phyloP scores from a whole-genome alignment of 2,329 filamentous ascomycete species.

The Hypoxylon sp. region DNA sequence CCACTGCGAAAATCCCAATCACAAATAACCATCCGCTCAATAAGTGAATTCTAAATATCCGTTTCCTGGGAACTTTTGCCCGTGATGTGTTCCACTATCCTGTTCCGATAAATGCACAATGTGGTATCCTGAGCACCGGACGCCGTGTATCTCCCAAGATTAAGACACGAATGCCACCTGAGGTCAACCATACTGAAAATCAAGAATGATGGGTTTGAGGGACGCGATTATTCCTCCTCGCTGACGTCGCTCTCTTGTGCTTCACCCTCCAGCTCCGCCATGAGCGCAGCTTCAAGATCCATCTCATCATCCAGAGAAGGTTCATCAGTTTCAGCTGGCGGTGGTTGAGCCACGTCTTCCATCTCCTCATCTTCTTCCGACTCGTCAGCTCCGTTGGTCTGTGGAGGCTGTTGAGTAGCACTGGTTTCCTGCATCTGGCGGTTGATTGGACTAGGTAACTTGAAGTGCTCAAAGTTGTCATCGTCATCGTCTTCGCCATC shows the following conservation, averaged over 20 bases:
- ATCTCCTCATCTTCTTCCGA: conserved; percentile 57
- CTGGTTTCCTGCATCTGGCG: conserved; percentile 52
- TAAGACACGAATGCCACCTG: conserved; percentile 10
- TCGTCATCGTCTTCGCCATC: conserved; percentile 65
- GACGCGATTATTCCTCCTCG: conserved; percentile 50
- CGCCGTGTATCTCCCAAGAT: conserved; percentile 24
- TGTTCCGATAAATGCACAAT: conserved; percentile 25
- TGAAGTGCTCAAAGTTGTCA: conserved; percentile 60
- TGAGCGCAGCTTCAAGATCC: conserved; percentile 53
- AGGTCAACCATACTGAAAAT: conserved; percentile 16
- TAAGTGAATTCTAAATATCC: conserved; percentile 7
- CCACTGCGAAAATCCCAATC: not conserved
- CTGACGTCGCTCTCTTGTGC: conserved; percentile 54
- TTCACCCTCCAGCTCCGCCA: conserved; percentile 49
- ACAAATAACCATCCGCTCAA: not conserved
- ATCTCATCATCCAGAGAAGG: conserved; percentile 51
- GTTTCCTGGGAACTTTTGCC: conserved; percentile 9
- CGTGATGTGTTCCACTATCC: conserved; percentile 12
- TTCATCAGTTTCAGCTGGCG: conserved; percentile 49
- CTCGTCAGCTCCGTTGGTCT: conserved; percentile 55
- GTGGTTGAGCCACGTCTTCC: conserved; percentile 52
- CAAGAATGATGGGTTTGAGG: not conserved
- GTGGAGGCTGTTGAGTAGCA: conserved; percentile 36
- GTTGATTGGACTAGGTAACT: conserved; percentile 69
- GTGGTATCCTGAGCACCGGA: conserved; percentile 38